Evolutionary conservation across 2,329 filamentous ascomycete species (phyloP).

Genomic region (Chaetomium globosum): DNA sequence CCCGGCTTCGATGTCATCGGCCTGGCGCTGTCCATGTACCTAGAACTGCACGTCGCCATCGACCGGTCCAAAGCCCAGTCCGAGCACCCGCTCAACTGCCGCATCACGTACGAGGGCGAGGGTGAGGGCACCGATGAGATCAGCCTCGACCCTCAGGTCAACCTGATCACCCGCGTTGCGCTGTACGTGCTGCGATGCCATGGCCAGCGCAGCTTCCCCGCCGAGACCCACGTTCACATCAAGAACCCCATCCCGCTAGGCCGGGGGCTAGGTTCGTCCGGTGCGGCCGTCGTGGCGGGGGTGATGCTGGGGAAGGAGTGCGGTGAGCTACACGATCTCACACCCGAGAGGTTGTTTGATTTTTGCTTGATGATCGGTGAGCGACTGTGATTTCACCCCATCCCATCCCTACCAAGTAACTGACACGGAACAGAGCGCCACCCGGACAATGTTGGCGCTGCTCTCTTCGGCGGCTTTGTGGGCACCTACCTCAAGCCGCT

Average conservation of each 20-base stretch:
- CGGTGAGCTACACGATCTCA: conserved; percentile 72
- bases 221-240: conserved; percentile 88
- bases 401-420: background rate
- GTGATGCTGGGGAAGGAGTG: conserved; percentile 92
- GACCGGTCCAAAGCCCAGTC: conserved; percentile 59
- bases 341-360: conserved; percentile 83
- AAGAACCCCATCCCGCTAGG: conserved; percentile 94
- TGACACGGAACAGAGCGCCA: conserved; percentile 65
- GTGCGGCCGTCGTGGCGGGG: conserved; percentile 91
- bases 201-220: conserved; percentile 79
- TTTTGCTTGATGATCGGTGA: conserved; percentile 94
- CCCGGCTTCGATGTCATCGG: conserved; percentile 98
- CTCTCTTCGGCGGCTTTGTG: conserved; percentile 93
- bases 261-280: conserved; percentile 89
- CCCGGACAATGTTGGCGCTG: conserved; percentile 92
- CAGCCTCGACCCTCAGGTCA: conserved; percentile 78
- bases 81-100: conserved; percentile 75
- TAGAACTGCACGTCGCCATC: conserved; percentile 83
- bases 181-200: conserved; percentile 95
- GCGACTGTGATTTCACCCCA: conserved; percentile 31
- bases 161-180: conserved; percentile 91
- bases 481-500: conserved; percentile 95
- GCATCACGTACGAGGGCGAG: conserved; percentile 85
- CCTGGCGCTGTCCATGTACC: conserved; percentile 88
- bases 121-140: conserved; percentile 73